Evolutionary conservation across 2,329 filamentous ascomycete genomes (phyloP).

Genomic region (Penicillium oxalicum): DNA sequence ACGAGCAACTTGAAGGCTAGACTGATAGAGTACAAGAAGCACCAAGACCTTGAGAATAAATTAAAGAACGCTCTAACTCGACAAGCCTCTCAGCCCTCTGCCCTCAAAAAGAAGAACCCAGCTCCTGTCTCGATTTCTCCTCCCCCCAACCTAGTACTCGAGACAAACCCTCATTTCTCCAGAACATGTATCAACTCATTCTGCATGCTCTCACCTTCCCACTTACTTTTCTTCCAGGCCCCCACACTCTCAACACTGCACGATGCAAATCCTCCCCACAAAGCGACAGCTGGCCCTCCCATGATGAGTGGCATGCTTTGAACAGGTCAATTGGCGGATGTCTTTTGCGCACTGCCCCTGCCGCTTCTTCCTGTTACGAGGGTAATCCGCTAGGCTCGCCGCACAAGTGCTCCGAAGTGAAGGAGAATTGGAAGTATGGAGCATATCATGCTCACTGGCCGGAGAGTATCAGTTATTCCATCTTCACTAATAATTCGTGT

Average conservation of each 20-base stretch:
- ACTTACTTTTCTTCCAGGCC: background rate
- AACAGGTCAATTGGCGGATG: background rate
- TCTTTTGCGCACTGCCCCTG: background rate
- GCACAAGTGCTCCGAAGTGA: background rate
- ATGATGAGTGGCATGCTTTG: background rate
- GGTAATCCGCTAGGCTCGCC: slow-evolving; percentile 19
- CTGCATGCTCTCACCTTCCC: background rate
- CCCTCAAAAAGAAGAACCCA: too few species aligned
- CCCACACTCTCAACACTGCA: background rate
- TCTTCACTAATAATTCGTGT: slow-evolving; percentile 32
- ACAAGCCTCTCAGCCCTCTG: background rate
- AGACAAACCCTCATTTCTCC: background rate
- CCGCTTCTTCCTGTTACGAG: background rate
- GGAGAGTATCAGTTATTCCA: slow-evolving; percentile 26
- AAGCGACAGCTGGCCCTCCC: background rate
- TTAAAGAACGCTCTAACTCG: background rate
- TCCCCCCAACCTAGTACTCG: background rate
- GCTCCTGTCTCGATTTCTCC: too few species aligned
- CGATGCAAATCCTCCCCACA: background rate
- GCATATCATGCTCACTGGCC: slow-evolving; percentile 28
- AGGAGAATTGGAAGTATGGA: background rate
- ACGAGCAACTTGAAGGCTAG: background rate
- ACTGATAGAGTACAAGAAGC: too few species aligned
- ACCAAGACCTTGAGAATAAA: too few species aligned
- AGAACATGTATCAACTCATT: background rate